Evolutionary conservation across 768 basidiomycete species (phyloP).

Genomic region (Phlebiopsis flavidoalba): DNA sequence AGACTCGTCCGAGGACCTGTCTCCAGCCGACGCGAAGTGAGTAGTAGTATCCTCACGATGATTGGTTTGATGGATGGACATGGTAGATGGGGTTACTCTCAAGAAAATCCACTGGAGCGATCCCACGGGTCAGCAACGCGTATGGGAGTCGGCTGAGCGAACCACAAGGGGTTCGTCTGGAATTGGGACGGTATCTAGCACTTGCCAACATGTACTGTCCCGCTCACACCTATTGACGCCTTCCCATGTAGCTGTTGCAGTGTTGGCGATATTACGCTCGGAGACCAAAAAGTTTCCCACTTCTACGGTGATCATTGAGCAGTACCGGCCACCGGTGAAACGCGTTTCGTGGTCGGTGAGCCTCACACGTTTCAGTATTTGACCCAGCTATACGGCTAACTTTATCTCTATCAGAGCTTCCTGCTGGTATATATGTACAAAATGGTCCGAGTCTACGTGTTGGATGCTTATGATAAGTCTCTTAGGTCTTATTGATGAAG

Average conservation of each 20-base stretch:
- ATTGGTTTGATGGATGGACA: not conserved
- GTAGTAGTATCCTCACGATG: slow-evolving; percentile 12
- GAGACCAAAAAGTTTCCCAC: slow-evolving; percentile 63
- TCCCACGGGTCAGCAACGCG: slow-evolving; percentile 69
- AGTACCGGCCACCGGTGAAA: slow-evolving; percentile 88
- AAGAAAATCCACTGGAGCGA: slow-evolving; percentile 81
- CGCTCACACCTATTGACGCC: slow-evolving; percentile 1
- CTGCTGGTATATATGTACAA: slow-evolving; percentile 38
- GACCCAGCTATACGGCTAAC: not conserved
- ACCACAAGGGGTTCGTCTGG: slow-evolving; percentile 73
- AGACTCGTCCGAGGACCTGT: slow-evolving; percentile 45
- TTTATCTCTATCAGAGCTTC: slow-evolving; percentile 40
- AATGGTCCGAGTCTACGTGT: not conserved
- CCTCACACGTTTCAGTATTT: not conserved
- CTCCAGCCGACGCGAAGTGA: slow-evolving; percentile 55
- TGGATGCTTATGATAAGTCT: slow-evolving; percentile 21
- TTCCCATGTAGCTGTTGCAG: slow-evolving; percentile 62
- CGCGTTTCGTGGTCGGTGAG: slow-evolving; percentile 66
- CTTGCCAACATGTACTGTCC: not conserved
- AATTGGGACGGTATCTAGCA: slow-evolving; percentile 62
- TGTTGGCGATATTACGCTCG: slow-evolving; percentile 77
- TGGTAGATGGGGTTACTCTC: slow-evolving; percentile 76
- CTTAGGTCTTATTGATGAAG: slow-evolving; percentile 77
- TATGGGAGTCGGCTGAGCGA: slow-evolving; percentile 90
- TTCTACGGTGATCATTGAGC: slow-evolving; percentile 85